Evolutionary conservation across 1,139 yeast genomes (phyloP), one percentile per base, ranked within the genome.

Genomic region (Scheffersomyces parashehatae): DNA sequence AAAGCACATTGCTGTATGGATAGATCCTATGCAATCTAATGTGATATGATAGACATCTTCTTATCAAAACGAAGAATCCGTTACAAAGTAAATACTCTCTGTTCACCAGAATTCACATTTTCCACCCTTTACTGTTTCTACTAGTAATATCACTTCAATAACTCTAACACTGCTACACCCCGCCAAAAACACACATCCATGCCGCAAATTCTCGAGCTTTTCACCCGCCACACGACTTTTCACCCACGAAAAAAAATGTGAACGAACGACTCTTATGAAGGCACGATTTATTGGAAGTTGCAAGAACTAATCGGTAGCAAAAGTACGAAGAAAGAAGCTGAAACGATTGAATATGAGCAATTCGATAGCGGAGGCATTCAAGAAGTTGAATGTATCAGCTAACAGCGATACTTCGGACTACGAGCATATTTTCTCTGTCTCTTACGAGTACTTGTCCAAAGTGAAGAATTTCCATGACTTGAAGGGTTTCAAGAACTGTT

Each of bases 401-500:
- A 14, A 35, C 10, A 29, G 55, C 3, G 52, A 54, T 10, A 46
- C 53, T 4, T 60, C 67, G 12, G 75, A 71, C 44, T 75, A 73
- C 52, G 71, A 67, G 43, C 56, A 66, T 32, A 63, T 74, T n/a
- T 74, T 56, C 49, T 67, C 68, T 30, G 68, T 73, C 2, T 70
- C 77, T 15, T 72, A 69, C 48, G 75, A 73, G 41, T 74, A 72
- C 50, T 62, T 74, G 45, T 58, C 73, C 30, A 71, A 71, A 37
- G 66, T 71, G 37, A 70, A 72, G 46, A 56, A 67, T 35, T 74
- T 63, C 33, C 62, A 74, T 36, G 86, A 84, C 52, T 54, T 64
- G 16, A 65, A 67, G 39, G 83, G 89, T 0, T 68, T 83, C 53
- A 81, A 76, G 54, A 75, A 84, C 51, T 81, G 84, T 55, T 64